Evolutionary conservation across 805 yeast species (phyloP).

Genomic region (Pichia scutulata): DNA sequence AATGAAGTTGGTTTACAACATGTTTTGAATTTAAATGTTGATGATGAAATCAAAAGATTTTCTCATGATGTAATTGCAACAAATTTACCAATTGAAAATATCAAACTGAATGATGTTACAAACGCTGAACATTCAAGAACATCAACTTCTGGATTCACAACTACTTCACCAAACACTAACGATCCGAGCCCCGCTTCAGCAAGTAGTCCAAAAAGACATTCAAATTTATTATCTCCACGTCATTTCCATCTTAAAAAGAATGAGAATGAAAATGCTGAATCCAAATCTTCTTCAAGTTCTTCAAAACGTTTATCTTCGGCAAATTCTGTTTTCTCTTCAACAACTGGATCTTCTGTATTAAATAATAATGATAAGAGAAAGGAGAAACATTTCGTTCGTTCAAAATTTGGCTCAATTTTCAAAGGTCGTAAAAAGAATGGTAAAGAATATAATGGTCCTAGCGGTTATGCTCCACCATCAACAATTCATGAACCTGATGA

Average conservation of each 20-base stretch:
- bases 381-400: conserved; percentile 41
- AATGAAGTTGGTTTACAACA: conserved; percentile 63
- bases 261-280: neutral
- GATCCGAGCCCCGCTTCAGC: conserved; percentile 14
- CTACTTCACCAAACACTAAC: conserved; percentile 5
- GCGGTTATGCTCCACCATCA: conserved; percentile 11
- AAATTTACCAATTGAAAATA: conserved; percentile 22
- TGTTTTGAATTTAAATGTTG: conserved; percentile 55
- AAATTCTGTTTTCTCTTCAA: conserved; percentile 10
- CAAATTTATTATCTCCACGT: conserved; percentile 7
- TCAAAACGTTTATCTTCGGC: conserved; percentile 11
- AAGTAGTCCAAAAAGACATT: conserved; percentile 7
- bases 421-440: conserved; percentile 45
- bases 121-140: conserved; percentile 17
- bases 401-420: conserved; percentile 70
- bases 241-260: conserved; percentile 11
- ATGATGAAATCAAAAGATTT: conserved; percentile 50
- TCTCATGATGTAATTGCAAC: conserved; percentile 32
- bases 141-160: conserved; percentile 9
- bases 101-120: conserved; percentile 10
- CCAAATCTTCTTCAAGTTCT: neutral
- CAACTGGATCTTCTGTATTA: conserved; percentile 1
- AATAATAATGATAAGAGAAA: conserved; percentile 12
- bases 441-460: conserved; percentile 23
- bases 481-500: conserved; percentile 28